These are phyloP conservation scores for Acidomyces sp. DNA, from an alignment of 495 filamentous ascomycete species.

Conservation along the genomic window DNA sequence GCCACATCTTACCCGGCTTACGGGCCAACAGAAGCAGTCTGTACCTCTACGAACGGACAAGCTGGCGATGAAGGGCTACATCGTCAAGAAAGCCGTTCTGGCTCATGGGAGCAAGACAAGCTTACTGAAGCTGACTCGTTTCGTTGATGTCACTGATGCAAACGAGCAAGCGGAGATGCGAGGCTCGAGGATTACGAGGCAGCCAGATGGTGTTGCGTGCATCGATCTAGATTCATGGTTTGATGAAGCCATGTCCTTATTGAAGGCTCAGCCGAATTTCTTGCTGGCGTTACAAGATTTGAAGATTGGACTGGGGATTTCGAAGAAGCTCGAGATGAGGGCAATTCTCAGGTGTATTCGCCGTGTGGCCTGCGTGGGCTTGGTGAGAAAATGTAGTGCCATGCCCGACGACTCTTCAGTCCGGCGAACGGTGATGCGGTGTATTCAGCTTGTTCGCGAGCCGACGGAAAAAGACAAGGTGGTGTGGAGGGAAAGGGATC, in stretches of 20 bases:
- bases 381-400: conserved; percentile 55
- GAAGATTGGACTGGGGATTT: conserved; percentile 38
- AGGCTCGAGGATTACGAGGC: not conserved
- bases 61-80: conserved; percentile 66
- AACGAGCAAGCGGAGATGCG: conserved; percentile 15
- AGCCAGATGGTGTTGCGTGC: not conserved
- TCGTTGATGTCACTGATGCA: conserved; percentile 29
- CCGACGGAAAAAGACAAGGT: conserved; percentile 35
- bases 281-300: conserved; percentile 46
- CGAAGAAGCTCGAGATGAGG: conserved; percentile 50
- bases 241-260: conserved; percentile 16
- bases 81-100: conserved; percentile 62
- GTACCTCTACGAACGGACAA: conserved; percentile 68
- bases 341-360: conserved; percentile 54
- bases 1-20: conserved; percentile 57
- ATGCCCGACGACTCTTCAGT: conserved; percentile 19
- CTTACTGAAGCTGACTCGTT: conserved; percentile 48
- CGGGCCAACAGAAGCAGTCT: conserved; percentile 80
- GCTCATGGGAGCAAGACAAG: conserved; percentile 55
- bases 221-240: conserved; percentile 2
- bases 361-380: conserved; percentile 55
- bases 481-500: conserved; percentile 3
- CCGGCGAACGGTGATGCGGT: conserved; percentile 31
- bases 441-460: conserved; percentile 63
- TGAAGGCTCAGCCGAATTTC: conserved; percentile 21